These are phyloP conservation scores for Anastatica hierochuntica DNA, from an alignment of 345 rosid species.

Conservation along the genomic window DNA sequence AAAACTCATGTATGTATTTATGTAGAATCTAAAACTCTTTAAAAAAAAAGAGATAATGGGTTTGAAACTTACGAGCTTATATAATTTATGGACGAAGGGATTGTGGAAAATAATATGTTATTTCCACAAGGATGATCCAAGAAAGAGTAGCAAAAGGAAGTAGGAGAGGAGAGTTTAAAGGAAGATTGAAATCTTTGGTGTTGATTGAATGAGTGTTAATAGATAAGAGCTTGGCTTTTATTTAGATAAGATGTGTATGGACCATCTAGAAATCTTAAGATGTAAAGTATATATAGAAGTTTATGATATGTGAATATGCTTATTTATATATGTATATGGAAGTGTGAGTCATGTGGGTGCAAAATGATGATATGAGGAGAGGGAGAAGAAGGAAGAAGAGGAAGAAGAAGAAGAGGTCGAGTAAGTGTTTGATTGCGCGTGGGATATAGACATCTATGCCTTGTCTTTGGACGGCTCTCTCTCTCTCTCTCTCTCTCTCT, in stretches of 20 bases:
- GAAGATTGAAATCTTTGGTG: no score
- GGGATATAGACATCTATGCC: constrained; percentile 49
- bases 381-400: no score
- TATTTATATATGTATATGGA: constrained; percentile 19
- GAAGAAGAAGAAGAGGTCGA: no score
- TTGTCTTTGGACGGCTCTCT: constrained; percentile 85
- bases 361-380: no score
- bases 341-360: constrained; percentile 16
- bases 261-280: constrained; percentile 18
- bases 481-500: no score
- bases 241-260: constrained; percentile 21
- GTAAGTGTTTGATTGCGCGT: constrained; percentile 94
- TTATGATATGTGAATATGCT: constrained; percentile 4
- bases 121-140: constrained; percentile 1
- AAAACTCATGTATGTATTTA: no score
- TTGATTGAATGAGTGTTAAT: no score
- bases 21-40: background rate
- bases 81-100: no score
- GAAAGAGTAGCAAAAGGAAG: background rate
- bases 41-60: background rate
- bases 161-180: no score
- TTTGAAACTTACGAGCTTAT: constrained; percentile 22
- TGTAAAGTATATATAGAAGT: constrained; percentile 7
- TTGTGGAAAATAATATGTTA: constrained; percentile 2
- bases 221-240: constrained; percentile 5